These are phyloP conservation scores for Vanilla planifolia DNA, from an alignment of 106 monocot species.

Conservation along the genomic window DNA sequence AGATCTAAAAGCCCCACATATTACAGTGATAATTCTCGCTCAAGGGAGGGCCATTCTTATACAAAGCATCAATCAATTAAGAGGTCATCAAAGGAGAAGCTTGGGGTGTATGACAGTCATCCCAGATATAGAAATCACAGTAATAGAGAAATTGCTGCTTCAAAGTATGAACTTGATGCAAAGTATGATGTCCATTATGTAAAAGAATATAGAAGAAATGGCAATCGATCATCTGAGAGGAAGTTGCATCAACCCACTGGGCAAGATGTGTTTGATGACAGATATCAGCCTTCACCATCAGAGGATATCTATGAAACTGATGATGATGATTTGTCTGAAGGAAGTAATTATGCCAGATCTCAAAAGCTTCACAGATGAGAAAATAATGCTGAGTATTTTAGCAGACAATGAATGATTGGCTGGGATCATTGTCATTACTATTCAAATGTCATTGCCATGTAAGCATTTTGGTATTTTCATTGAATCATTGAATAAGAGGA, in stretches of 20 bases:
- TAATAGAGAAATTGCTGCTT: slow-evolving; percentile 17
- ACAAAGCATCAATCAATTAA: slow-evolving; percentile 12
- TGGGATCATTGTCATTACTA: slow-evolving; percentile 11
- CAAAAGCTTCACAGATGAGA: not conserved
- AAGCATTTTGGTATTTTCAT: slow-evolving; percentile 14
- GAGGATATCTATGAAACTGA: slow-evolving; percentile 19
- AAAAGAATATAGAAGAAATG: slow-evolving; percentile 17
- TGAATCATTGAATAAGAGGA: slow-evolving; percentile 2
- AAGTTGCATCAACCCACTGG: slow-evolving; percentile 26
- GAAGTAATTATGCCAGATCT: not conserved
- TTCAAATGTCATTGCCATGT: slow-evolving; percentile 10
- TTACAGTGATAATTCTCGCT: slow-evolving; percentile 13
- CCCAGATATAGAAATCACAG: slow-evolving; percentile 14
- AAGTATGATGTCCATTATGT: slow-evolving; percentile 12
- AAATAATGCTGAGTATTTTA: slow-evolving; percentile 12
- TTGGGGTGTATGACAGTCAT: slow-evolving; percentile 18
- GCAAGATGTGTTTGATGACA: slow-evolving; percentile 47
- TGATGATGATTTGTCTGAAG: slow-evolving; percentile 10
- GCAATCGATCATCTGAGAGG: slow-evolving; percentile 14
- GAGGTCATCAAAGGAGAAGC: slow-evolving; percentile 1
- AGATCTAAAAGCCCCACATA: slow-evolving; percentile 13
- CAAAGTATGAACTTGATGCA: slow-evolving; percentile 11
- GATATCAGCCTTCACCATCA: slow-evolving; percentile 57
- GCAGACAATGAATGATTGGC: slow-evolving; percentile 7
- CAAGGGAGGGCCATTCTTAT: slow-evolving; percentile 13